These are phyloP conservation scores for Jatropha multifida DNA, from an alignment of 441 rosid genomes.

Conservation along the genomic window DNA sequence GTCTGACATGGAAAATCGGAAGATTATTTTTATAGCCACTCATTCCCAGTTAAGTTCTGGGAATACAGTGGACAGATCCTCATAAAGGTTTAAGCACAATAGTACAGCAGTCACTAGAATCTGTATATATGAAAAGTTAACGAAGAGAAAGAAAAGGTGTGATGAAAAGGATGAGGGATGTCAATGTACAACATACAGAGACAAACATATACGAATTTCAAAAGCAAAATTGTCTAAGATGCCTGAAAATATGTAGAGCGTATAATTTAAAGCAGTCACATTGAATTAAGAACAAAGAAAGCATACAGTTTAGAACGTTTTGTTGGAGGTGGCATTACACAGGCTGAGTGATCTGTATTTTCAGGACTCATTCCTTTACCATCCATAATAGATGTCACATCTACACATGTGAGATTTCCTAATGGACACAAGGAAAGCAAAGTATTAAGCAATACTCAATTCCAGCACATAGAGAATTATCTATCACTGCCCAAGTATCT, in stretches of 20 bases:
- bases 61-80: constrained; percentile 3
- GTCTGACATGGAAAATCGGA: not conserved
- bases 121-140: constrained; percentile 3
- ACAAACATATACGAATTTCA: no score
- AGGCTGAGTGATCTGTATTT: constrained; percentile 35
- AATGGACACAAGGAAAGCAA: constrained; percentile 21
- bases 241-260: constrained; percentile 16
- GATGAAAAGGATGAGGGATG: not conserved
- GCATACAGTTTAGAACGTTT: constrained; percentile 58
- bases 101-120: not conserved
- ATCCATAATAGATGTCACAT: constrained; percentile 30
- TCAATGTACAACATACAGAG: not conserved
- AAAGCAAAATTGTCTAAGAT: not conserved
- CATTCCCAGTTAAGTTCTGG: not conserved
- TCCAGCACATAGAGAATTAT: not conserved
- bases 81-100: not conserved
- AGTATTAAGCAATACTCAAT: constrained; percentile 24
- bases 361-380: constrained; percentile 38
- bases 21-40: not conserved
- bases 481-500: not conserved
- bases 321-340: constrained; percentile 43
- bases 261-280: constrained; percentile 24
- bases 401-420: constrained; percentile 38
- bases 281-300: constrained; percentile 22
- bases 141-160: constrained; percentile 1